These are phyloP conservation scores for Aureococcus anophagefferens DNA, from an alignment of 108 stramenopile genomes.

Conservation along the genomic window DNA sequence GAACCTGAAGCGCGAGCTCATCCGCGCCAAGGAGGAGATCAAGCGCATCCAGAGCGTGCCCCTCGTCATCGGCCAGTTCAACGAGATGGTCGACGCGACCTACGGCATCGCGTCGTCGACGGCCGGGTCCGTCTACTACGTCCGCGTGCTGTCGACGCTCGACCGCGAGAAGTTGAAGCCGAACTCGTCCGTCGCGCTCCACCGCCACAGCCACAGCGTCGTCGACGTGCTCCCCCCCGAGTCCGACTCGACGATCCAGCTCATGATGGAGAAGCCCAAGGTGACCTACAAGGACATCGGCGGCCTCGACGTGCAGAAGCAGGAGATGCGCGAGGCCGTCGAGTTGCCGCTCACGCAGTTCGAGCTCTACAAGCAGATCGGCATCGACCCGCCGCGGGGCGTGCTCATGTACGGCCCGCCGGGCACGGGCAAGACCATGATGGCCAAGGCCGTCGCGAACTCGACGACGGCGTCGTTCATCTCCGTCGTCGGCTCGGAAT, in stretches of 20 bases:
- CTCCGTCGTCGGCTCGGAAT: constrained; percentile 94
- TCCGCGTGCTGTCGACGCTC: constrained; percentile 87
- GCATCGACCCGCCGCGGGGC: constrained; percentile 98
- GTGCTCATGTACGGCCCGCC: constrained; percentile 86
- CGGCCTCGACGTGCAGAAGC: constrained; percentile 97
- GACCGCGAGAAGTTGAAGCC: constrained; percentile 95
- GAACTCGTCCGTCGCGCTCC: constrained; percentile 91
- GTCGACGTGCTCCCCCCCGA: constrained; percentile 98
- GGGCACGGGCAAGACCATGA: constrained; percentile 95
- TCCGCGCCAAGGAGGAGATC: constrained; percentile 95
- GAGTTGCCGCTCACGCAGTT: constrained; percentile 93
- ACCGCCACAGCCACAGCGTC: constrained; percentile 93
- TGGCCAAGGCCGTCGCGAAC: constrained; percentile 98
- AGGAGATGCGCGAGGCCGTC: constrained; percentile 97
- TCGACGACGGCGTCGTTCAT: constrained; percentile 96
- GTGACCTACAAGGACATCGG: constrained; percentile 98
- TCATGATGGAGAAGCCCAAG: constrained; percentile 97
- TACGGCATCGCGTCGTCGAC: constrained; percentile 91
- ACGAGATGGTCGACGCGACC: constrained; percentile 98
- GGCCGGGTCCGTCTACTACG: constrained; percentile 93
- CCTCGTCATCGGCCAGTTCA: constrained; percentile 97
- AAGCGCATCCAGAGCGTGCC: constrained; percentile 95
- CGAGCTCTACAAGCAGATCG: constrained; percentile 96
- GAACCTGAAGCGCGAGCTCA: constrained; percentile 91
- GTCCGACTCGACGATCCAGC: constrained; percentile 93